Evolutionary conservation across 1,139 yeast genomes (phyloP).

Genomic region (Sugiyamaella xylanicola): DNA sequence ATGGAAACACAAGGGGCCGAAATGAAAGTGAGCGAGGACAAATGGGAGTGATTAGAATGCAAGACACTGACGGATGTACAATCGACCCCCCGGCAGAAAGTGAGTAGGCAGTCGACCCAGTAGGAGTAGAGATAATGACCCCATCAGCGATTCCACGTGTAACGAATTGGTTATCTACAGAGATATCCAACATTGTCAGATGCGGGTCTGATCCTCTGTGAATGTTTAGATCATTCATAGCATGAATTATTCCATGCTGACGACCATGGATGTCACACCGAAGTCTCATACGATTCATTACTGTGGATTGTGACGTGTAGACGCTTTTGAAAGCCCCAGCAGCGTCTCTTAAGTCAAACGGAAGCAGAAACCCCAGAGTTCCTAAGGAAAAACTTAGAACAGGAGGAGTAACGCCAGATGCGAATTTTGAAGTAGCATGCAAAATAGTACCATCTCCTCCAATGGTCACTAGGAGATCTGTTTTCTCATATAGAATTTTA

Average conservation of each 20-base stretch:
- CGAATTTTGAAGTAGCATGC: constrained; percentile 66
- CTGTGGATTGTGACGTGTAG: constrained; percentile 66
- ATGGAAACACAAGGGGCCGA: constrained; percentile 81
- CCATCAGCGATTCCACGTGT: constrained; percentile 95
- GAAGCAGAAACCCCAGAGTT: constrained; percentile 84
- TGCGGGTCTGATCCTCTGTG: constrained; percentile 92
- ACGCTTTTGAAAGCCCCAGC: constrained; percentile 65
- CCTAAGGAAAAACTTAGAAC: constrained; percentile 88
- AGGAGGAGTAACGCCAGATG: constrained; percentile 66
- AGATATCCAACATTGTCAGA: constrained; percentile 76
- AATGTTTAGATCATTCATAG: constrained; percentile 87
- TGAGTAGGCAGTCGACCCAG: constrained; percentile 95
- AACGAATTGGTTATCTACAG: constrained; percentile 75
- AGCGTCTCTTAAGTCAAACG: constrained; percentile 69
- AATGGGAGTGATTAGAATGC: constrained; percentile 81
- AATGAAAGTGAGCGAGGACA: constrained; percentile 92
- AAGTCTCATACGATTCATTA: constrained; percentile 72
- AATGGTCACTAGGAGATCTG: constrained; percentile 77
- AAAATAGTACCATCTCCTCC: constrained; percentile 97
- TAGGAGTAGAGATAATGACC: constrained; percentile 80
- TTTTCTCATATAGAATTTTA: constrained; percentile 55
- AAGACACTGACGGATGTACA: constrained; percentile 84
- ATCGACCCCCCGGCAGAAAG: constrained; percentile 90
- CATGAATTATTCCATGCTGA: constrained; percentile 48
- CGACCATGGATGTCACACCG: constrained; percentile 57